A percentile compares a stretch with the other conserved stretches of the same genome.
These are phyloP conservation scores for Rosellinia necatrix DNA, from an alignment of 2,329 filamentous ascomycete species.

Conservation along the genomic window DNA sequence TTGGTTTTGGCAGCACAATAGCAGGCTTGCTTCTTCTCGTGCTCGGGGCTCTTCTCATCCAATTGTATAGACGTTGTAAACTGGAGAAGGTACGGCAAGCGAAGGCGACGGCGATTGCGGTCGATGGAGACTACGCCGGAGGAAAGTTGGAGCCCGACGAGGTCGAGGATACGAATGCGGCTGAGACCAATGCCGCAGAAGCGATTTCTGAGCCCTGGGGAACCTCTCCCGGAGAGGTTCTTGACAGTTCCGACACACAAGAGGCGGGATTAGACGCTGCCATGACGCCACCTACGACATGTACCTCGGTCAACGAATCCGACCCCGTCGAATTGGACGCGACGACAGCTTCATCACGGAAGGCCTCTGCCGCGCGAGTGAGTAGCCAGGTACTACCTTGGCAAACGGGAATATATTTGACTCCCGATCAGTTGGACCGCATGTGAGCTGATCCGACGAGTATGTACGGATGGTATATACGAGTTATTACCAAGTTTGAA, in stretches of 20 bases:
- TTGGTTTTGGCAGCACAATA: slow-evolving; percentile 3
- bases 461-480: too few relatives aligned
- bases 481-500: too few relatives aligned
- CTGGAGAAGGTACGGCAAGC: too few relatives aligned
- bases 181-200: neutral
- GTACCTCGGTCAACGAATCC: neutral
- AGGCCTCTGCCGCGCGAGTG: neutral
- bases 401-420: slow-evolving; percentile 1
- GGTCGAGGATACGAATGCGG: neutral
- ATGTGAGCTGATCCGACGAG: too few relatives aligned
- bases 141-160: neutral
- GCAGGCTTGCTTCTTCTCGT: slow-evolving; percentile 1
- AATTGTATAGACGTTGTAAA: too few relatives aligned
- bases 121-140: neutral
- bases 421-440: neutral
- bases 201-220: neutral
- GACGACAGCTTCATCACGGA: neutral
- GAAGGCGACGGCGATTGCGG: neutral
- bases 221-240: neutral
- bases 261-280: neutral
- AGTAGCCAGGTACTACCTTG: slow-evolving; percentile 9
- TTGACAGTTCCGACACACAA: neutral
- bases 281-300: neutral
- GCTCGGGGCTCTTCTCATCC: neutral
- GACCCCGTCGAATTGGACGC: neutral